Base-by-base conservation (phyloP, 2,329 filamentous ascomycete species). In the Celoporthe dispersa region DNA sequence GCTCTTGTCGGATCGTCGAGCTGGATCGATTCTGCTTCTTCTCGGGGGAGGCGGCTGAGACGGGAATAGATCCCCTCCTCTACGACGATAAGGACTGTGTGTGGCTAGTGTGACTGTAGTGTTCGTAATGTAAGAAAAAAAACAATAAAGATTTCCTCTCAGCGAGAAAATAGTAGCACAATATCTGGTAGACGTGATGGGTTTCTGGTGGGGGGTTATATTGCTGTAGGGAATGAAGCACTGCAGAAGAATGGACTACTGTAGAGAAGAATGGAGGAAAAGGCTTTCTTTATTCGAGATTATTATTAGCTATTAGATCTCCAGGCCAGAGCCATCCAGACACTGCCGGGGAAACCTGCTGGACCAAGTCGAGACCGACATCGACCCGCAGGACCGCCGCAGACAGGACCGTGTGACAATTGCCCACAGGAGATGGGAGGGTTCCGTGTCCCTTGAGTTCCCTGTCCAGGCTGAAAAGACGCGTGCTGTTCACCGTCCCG, bases 281-380 rank as follows among this genome's bases (percentile, higher is more conserved):
- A 44, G 39, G 41, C 28, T 64, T 12, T 60, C 28, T 64, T 22
- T 60, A 63, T 59, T 64, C 48, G 19, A 48, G 44, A 72, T 72
- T 72, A 72, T 68, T 44, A 72, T 72, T 72, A 72, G 39, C 55
- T 72, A 72, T 72, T 72, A 72, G 61, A 55, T 72, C 65, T 68
- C 53, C 61, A 33, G 65, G 65, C 69, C 66, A 39, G 33, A 31
- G 28, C 31, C 48, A 62, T 48, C 61, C 55, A 33, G 63, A 35
- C 53, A 35, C 53, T 28, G 60, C 44, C 35, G 37, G 28, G 31
- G 1, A n/a, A n/a, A n/a, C 28, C 33, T 57, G 48, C 53, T 39
- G 53, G 61, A 66, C 59, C 44, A 35, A 31, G 59, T 63, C 51
- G 48, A 37, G n/a, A 61, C 35, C 51, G n/a, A 48, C 44, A n/a